A percentile compares a stretch with the other conserved stretches of the same genome.
phyloP scores from a whole-genome alignment of 2,329 filamentous ascomycete species.

The Colletotrichum acutatum region DNA sequence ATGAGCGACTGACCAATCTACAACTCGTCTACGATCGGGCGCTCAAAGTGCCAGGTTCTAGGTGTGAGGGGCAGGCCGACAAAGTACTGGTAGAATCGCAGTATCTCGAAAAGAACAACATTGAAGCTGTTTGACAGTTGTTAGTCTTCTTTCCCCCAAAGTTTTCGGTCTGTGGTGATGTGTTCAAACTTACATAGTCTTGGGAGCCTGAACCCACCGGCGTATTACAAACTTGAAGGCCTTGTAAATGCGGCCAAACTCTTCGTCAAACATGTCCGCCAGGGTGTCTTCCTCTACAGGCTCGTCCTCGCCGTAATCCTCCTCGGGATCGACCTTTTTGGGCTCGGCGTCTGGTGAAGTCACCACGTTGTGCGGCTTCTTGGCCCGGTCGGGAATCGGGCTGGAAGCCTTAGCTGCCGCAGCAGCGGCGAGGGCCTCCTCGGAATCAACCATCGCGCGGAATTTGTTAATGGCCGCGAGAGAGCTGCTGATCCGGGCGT shows the following conservation, averaged over 20 bases:
- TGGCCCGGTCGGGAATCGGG: constrained; percentile 48
- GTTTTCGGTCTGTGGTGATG: background rate
- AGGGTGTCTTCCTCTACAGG: constrained; percentile 51
- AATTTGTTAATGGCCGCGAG: constrained; percentile 82
- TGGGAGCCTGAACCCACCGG: constrained; percentile 77
- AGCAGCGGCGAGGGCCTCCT: constrained; percentile 42
- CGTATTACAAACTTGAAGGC: constrained; percentile 74
- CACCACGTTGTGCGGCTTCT: constrained; percentile 56
- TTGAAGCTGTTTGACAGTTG: constrained; percentile 48
- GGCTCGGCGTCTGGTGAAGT: constrained; percentile 37
- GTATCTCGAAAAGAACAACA: constrained; percentile 56
- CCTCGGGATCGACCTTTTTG: constrained; percentile 45
- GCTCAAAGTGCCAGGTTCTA: constrained; percentile 58
- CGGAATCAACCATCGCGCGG: constrained; percentile 60
- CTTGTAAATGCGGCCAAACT: constrained; percentile 71
- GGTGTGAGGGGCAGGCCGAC: constrained; percentile 63
- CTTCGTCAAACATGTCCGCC: constrained; percentile 69
- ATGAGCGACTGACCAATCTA: background rate
- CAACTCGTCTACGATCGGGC: constrained; percentile 52
- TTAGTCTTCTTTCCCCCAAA: background rate
- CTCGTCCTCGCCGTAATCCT: constrained; percentile 47
- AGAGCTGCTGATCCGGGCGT: constrained; percentile 86
- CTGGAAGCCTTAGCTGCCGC: constrained; percentile 39
- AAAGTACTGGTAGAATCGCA: constrained; percentile 61
- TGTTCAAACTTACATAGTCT: constrained; percentile 70